Evolutionary conservation across 176 grass and related monocot species (phyloP), one percentile per base, ranked within the genome.

Genomic region (Carex myosuroides): DNA sequence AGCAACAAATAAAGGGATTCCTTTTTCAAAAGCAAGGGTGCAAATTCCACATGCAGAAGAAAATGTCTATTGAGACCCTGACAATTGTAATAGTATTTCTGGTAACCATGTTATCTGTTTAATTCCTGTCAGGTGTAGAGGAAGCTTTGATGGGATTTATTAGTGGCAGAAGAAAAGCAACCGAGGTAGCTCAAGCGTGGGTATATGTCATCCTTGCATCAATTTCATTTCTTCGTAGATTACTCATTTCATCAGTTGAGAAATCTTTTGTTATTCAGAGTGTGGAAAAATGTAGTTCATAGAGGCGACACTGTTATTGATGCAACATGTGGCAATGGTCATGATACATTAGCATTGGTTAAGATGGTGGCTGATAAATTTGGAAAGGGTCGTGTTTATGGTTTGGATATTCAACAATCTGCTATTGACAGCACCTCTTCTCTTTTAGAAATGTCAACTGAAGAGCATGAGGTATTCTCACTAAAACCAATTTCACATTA

Each of bases 111-210:
- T 70, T 13, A 64, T 35, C 11, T 80, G 33, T 54, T 77, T 87
- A 29, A 1, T 44, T 69, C 66, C 88, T 75, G n/a, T 75, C 80
- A 94, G 91, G 89, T 50, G 80, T 87, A 63, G 89, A 94, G 12
- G 91, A 89, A 4, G 89, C 86, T 79, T 87, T 90, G 80, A 85
- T 86, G 82, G 95, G 89, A 24, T 93, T 93, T 85, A 46, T 98
- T 78, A 85, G 79, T 60, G 95, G 95, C 70, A 94, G 77, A 83
- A 81, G 85, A 68, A 98, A 90, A 86, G 90, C 92, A 76, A 98
- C 92, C 12, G 95, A 95, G 82, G 89, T 93, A 87, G 92, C 95
- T 86, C 95, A 95, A 86, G 87, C 87, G 92, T 98, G 94, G 91
- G 91, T 86, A 87, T 86, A 88, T 39, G 61, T 32, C 3, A 41